Evolutionary conservation across 2,329 filamentous ascomycete genomes (phyloP).

Genomic region (Beauveria medogensis): DNA sequence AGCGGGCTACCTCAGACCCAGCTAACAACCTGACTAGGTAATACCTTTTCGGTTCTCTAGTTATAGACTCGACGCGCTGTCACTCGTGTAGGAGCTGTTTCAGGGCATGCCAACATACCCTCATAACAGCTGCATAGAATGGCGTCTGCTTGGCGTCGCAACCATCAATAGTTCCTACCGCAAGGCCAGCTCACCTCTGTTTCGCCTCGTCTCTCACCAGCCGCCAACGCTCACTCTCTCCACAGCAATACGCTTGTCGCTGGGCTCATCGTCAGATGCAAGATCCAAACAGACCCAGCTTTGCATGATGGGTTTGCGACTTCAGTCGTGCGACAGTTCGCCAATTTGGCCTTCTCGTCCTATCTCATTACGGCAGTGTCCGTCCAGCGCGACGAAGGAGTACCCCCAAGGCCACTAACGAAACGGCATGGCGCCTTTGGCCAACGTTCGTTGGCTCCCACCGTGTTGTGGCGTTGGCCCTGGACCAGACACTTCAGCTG

Average conservation of each 20-base stretch:
- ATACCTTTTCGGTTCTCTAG: background rate
- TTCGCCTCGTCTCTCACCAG: background rate
- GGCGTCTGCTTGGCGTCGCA: background rate
- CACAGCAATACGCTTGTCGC: background rate
- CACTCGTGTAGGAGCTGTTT: conserved; percentile 1
- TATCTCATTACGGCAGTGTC: background rate
- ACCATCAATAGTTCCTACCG: conserved; percentile 1
- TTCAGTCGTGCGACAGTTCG: background rate
- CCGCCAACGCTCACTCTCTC: background rate
- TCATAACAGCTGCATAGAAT: background rate
- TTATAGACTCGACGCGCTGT: background rate
- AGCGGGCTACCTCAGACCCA: background rate
- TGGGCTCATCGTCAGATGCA: background rate
- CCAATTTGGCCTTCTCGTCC: background rate
- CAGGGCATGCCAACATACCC: background rate
- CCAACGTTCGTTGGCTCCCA: conserved; percentile 1
- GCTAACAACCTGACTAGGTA: too few species aligned
- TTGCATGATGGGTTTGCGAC: background rate
- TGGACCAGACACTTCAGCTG: background rate
- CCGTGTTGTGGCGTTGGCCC: background rate
- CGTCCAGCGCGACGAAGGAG: background rate
- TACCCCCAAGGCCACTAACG: background rate
- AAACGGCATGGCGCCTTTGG: conserved; percentile 2
- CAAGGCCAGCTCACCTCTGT: background rate
- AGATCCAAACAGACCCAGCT: background rate